A percentile compares a stretch with the other conserved stretches of the same genome.
Conservation (phyloP, 352 stramenopile species). For the Phytophthora hybrid region DNA sequence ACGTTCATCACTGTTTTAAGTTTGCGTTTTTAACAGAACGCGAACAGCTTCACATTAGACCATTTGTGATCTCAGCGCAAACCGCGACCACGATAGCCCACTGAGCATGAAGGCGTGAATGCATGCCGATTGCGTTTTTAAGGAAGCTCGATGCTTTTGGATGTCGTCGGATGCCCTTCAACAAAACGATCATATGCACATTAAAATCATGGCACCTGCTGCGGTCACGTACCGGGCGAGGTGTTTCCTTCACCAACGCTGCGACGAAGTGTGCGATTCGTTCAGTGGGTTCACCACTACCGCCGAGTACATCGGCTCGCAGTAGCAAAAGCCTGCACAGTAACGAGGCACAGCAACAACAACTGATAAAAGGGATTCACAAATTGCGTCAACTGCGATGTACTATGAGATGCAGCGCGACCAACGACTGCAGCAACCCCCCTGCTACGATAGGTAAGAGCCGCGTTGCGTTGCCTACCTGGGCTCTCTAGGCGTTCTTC, state of each 20-base stretch:
- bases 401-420: constrained; percentile 29
- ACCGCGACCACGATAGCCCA: too few relatives aligned
- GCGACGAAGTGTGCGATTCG: background rate
- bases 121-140: too few relatives aligned
- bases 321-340: constrained; percentile 12
- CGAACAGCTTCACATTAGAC: too few relatives aligned
- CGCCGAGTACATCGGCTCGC: background rate
- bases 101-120: too few relatives aligned
- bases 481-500: constrained; percentile 47
- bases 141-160: too few relatives aligned
- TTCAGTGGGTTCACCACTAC: background rate
- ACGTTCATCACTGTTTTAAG: too few relatives aligned
- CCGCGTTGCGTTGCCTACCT: constrained; percentile 33
- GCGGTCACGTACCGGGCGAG: background rate
- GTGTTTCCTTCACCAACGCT: background rate
- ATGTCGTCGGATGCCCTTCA: background rate
- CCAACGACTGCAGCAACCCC: constrained; percentile 20
- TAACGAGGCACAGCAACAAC: constrained; percentile 22
- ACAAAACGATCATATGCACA: background rate
- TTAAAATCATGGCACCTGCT: background rate
- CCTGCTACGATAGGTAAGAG: constrained; percentile 9
- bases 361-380: constrained; percentile 26
- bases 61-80: too few relatives aligned
- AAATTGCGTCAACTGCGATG: constrained; percentile 36
- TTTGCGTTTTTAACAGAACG: too few relatives aligned